These are phyloP conservation scores for Fusarium cyanostomum DNA, from an alignment of 2,329 filamentous ascomycete species.

Conservation along the genomic window DNA sequence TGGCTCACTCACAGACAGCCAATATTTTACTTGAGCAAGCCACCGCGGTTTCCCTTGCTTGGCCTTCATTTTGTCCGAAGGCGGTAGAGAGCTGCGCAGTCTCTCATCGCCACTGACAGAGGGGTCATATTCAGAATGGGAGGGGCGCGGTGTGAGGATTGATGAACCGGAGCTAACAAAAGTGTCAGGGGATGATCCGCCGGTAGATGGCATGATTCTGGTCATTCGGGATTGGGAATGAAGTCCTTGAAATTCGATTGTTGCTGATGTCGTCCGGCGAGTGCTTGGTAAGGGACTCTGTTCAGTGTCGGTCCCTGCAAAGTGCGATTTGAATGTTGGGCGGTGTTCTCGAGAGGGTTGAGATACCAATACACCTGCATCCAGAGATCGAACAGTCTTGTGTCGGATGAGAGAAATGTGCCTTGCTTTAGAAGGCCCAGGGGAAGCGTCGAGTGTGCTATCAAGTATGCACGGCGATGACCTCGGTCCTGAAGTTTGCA, in stretches of 20 bases:
- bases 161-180: slow-evolving; percentile 17
- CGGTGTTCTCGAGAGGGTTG: not conserved
- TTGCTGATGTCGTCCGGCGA: not conserved
- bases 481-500: not conserved
- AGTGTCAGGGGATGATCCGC: slow-evolving; percentile 10
- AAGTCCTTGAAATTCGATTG: not conserved
- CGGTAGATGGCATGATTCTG: slow-evolving; percentile 17
- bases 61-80: slow-evolving; percentile 28
- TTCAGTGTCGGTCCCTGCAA: not conserved
- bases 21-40: slow-evolving; percentile 57
- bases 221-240: not conserved
- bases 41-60: slow-evolving; percentile 49
- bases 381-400: not conserved
- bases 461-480: not conserved
- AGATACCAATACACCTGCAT: not conserved
- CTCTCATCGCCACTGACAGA: slow-evolving; percentile 35
- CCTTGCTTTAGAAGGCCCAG: not conserved
- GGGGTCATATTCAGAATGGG: slow-evolving; percentile 39
- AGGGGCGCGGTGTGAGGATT: slow-evolving; percentile 23
- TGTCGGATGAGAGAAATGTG: not conserved
- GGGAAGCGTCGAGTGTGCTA: not conserved
- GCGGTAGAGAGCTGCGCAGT: slow-evolving; percentile 17
- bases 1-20: slow-evolving; percentile 60
- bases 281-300: not conserved
- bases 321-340: not conserved